phyloP scores from a whole-genome alignment of 331 rosid species.

The Pyracantha coccinea region DNA sequence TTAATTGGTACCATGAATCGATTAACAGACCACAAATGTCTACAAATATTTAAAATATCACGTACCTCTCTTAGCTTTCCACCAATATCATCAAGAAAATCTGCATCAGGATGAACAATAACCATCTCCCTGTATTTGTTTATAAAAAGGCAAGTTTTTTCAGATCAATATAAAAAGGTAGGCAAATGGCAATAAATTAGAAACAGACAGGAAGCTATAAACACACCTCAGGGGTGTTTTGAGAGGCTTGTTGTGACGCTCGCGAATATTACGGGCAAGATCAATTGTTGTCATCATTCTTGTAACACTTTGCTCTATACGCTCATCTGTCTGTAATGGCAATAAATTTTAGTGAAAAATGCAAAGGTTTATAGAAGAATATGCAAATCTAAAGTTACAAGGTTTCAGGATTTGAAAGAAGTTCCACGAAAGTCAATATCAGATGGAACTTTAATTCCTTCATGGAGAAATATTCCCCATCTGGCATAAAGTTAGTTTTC shows the following conservation, averaged over 20 bases:
- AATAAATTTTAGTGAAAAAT: background rate
- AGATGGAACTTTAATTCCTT: background rate
- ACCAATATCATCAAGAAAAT: constrained; percentile 87
- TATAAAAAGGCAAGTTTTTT: background rate
- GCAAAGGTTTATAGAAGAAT: background rate
- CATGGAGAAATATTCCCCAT: background rate
- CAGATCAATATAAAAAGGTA: background rate
- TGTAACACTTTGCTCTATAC: constrained; percentile 84
- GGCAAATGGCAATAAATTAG: background rate
- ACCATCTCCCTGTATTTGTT: constrained; percentile 69
- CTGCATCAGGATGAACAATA: constrained; percentile 83
- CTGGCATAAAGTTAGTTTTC: background rate
- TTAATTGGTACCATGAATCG: background rate
- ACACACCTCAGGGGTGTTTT: constrained; percentile 83
- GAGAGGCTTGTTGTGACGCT: constrained; percentile 91
- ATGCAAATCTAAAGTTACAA: background rate
- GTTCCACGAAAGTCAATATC: background rate
- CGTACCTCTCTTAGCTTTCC: constrained; percentile 88
- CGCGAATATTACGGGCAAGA: constrained; percentile 94
- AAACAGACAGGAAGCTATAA: background rate
- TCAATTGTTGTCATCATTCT: constrained; percentile 95
- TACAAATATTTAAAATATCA: background rate
- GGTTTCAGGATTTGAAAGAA: background rate
- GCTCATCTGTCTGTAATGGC: constrained; percentile 53
- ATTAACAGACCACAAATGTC: background rate